Evolutionary conservation across 140 eudicot species (phyloP), one percentile per base, ranked within the genome.

Genomic region (Senecio squalidus): DNA sequence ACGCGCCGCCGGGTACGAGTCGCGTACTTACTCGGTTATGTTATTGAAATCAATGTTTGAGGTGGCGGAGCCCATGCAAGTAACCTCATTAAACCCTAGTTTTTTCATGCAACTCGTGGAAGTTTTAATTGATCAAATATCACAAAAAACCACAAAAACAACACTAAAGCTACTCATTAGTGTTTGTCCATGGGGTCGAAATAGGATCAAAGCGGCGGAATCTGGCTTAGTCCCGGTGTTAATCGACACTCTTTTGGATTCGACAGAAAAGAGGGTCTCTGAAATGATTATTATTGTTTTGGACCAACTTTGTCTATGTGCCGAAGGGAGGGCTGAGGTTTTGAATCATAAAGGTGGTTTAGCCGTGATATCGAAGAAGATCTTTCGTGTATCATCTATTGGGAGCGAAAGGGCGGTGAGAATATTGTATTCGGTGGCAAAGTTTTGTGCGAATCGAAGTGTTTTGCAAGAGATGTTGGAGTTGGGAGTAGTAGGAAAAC

Each of bases 341-440:
- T 18, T 84, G 67, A 68, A 40, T 6, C 94, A 84, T 36, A 72
- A 51, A 13, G 84, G 84, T 1, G 94, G 94, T 1, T 55, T 84
- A 36, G 84, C 94, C 6, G 67, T 84, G 36, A 79, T 84, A 20
- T 81, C 94, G 2, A 84, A 81, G 77, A 84, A 81, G 73, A 69
- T 81, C 7, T 72, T 84, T 14, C 60, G 94, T 55, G 79, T 84
- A 31, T 84, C 89, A 0, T 29, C 64, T 4, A 34, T 26, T n/a
- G 85, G 80, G 2, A 84, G 83, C 11, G 85, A 84, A 36, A 73
- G 68, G 30, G 94, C 80, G 31, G 83, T 84, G 53, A 58, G 61
- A 62, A 66, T 84, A 20, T 43, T 84, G 73, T 55, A 63, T 44
- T 68, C 75, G 64, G 48, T 81, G 16, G 71, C 79, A 10, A 74